Percentiles rank a stretch among this genome's conserved stretches.
phyloP scores from a whole-genome alignment of 148 eudicot genomes.

The Pharnaceum exiguum region DNA sequence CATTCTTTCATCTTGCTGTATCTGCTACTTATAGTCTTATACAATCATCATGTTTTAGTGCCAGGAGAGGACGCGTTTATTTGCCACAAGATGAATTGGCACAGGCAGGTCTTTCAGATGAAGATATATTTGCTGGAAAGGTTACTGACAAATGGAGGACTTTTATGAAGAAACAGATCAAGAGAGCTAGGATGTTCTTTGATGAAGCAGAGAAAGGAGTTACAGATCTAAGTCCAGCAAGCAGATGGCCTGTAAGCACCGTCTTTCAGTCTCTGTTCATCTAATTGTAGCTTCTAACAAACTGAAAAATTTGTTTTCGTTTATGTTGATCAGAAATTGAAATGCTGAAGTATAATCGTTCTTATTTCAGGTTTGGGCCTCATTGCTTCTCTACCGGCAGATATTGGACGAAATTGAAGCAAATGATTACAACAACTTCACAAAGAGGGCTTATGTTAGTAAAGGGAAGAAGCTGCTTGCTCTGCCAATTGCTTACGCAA shows the following conservation, averaged over 20 bases:
- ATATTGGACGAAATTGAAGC: slow-evolving; percentile 94
- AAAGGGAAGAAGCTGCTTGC: slow-evolving; percentile 81
- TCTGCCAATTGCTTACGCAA: slow-evolving; percentile 74
- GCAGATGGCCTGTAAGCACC: slow-evolving; percentile 93
- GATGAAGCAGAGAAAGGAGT: slow-evolving; percentile 91
- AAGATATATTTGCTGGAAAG: slow-evolving; percentile 82
- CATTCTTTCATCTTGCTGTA: not conserved
- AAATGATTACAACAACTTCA: slow-evolving; percentile 90
- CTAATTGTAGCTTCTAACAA: not conserved
- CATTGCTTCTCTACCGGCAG: slow-evolving; percentile 73
- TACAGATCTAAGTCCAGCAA: slow-evolving; percentile 71
- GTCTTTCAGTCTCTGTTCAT: not conserved
- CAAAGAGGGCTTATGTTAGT: slow-evolving; percentile 83
- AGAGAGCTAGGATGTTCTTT: slow-evolving; percentile 88
- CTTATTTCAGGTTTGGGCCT: slow-evolving; percentile 84
- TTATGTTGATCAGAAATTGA: not conserved
- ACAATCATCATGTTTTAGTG: slow-evolving; percentile 38
- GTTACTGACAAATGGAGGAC: slow-evolving; percentile 93
- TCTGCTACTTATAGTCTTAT: too few species aligned
- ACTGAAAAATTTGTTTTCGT: not conserved
- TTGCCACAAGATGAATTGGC: slow-evolving; percentile 94
- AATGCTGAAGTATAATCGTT: not conserved
- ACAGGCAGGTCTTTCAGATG: slow-evolving; percentile 92
- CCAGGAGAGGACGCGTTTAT: slow-evolving; percentile 88
- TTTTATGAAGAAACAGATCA: slow-evolving; percentile 91